Conservation (phyloP, 768 basidiomycete genomes). For the Mycena rosella region DNA sequence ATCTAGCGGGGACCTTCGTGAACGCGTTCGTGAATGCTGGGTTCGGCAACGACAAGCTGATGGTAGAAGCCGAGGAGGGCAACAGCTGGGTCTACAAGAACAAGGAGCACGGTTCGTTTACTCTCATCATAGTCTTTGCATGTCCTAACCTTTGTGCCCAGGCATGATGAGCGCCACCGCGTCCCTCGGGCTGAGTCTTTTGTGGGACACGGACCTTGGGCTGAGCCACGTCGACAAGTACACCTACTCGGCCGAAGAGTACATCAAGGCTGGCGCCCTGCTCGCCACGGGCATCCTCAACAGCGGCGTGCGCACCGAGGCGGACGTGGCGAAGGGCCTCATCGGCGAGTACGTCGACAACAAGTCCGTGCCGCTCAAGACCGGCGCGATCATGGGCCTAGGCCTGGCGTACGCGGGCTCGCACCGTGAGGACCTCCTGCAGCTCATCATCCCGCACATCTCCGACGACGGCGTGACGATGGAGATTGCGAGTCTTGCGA, state of each 20-base stretch:
- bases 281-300: conserved; percentile 96
- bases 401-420: conserved; percentile 97
- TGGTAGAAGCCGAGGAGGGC: conserved; percentile 97
- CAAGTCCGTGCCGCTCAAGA: conserved; percentile 85
- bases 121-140: conserved; percentile 46
- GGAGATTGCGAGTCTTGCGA: conserved; percentile 89
- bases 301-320: conserved; percentile 89
- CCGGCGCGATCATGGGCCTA: conserved; percentile 91
- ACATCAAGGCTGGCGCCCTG: conserved; percentile 97
- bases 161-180: conserved; percentile 98
- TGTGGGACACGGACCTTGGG: conserved; percentile 98
- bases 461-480: conserved; percentile 88
- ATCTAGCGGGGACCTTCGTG: conserved; percentile 96
- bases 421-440: conserved; percentile 86
- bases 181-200: conserved; percentile 89
- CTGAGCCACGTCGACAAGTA: conserved; percentile 97
- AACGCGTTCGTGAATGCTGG: conserved; percentile 99
- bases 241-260: conserved; percentile 94
- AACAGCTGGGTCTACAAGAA: conserved; percentile 99
- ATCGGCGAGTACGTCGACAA: conserved; percentile 92
- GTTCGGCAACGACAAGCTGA: conserved; percentile 98
- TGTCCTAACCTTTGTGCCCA: conserved; percentile 42
- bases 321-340: conserved; percentile 92
- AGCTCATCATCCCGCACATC: conserved; percentile 83
- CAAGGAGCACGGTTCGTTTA: conserved; percentile 88